Evolutionary conservation across 371 early-diverging fungal species (phyloP).

Genomic region (Mortierella sp.): DNA sequence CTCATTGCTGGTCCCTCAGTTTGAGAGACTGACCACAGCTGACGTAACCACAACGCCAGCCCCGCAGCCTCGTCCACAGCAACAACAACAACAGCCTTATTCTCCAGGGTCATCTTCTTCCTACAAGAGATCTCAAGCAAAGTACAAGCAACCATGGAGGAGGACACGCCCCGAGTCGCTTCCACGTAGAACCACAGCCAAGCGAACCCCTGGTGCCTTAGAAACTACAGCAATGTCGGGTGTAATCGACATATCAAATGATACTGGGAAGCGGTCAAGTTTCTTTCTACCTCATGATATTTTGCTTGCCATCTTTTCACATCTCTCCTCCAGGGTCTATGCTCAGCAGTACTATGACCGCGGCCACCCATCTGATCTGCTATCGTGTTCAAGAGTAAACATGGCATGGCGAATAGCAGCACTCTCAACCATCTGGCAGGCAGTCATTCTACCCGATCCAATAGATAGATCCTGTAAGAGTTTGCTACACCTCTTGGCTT

Average conservation of each 20-base stretch:
- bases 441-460: conserved; percentile 49
- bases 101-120: conserved; percentile 13
- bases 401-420: conserved; percentile 57
- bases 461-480: conserved; percentile 47
- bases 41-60: conserved; percentile 5
- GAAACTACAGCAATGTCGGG: conserved; percentile 1
- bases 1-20: conserved; percentile 11
- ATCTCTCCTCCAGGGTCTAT: conserved; percentile 38
- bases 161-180: conserved; percentile 38
- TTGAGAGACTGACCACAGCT: conserved; percentile 23
- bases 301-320: conserved; percentile 47
- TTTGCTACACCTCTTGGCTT: conserved; percentile 45
- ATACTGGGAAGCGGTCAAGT: background rate
- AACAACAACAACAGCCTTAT: conserved; percentile 9
- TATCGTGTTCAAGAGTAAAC: conserved; percentile 52
- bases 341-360: conserved; percentile 54
- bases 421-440: conserved; percentile 51
- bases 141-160: conserved; percentile 47
- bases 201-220: conserved; percentile 1
- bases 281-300: conserved; percentile 50
- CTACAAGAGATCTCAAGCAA: conserved; percentile 24
- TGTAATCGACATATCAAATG: background rate
- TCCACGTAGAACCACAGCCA: conserved; percentile 12
- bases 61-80: background rate
- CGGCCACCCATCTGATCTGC: conserved; percentile 41